phyloP scores from a whole-genome alignment of 257 asterid species.

The Leonotis leonurus region DNA sequence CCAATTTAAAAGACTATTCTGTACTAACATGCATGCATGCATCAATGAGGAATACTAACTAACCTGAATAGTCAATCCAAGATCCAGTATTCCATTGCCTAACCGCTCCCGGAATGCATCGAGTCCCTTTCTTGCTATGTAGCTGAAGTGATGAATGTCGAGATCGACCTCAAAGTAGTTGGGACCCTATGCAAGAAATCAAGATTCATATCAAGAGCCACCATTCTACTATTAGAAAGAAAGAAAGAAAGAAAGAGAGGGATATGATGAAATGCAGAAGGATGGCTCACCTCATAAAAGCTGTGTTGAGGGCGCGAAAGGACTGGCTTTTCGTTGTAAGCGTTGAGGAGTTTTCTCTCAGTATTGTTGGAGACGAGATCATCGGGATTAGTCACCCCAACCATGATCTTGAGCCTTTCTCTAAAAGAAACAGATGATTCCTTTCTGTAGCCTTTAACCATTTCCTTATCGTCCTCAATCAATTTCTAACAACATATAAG shows the following conservation, averaged over 20 bases:
- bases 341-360: slow-evolving; percentile 65
- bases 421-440: slow-evolving; percentile 58
- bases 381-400: slow-evolving; percentile 72
- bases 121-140: slow-evolving; percentile 81
- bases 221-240: too few relatives aligned
- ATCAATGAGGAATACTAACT: too few relatives aligned
- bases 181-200: slow-evolving; percentile 40
- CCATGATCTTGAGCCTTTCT: slow-evolving; percentile 84
- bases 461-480: slow-evolving; percentile 62
- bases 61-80: slow-evolving; percentile 89
- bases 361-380: slow-evolving; percentile 64
- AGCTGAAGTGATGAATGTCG: slow-evolving; percentile 88
- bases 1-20: background rate
- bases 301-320: slow-evolving; percentile 90
- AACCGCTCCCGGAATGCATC: slow-evolving; percentile 81
- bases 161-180: slow-evolving; percentile 87
- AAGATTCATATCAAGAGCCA: background rate
- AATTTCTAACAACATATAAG: too few relatives aligned
- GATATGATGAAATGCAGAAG: too few relatives aligned
- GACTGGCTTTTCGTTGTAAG: slow-evolving; percentile 84
- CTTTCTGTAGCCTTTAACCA: slow-evolving; percentile 60
- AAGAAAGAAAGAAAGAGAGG: too few relatives aligned
- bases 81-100: slow-evolving; percentile 56
- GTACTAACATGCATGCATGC: too few relatives aligned
- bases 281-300: slow-evolving; percentile 72